phyloP scores from a whole-genome alignment of 768 basidiomycete species.

The Trametopsis cervina region DNA sequence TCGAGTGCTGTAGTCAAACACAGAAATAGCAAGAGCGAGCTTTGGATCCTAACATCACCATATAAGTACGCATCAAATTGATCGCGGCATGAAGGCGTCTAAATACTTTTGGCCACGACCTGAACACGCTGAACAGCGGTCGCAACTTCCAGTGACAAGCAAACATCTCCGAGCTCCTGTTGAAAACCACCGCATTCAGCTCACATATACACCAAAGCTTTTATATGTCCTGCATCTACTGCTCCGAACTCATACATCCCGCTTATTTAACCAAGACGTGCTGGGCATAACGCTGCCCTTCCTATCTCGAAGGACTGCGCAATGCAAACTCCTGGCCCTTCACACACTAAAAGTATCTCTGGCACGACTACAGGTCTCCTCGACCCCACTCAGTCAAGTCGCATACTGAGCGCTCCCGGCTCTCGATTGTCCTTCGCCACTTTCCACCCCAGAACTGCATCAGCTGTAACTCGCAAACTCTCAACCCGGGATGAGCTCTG shows the following conservation, averaged over 20 bases:
- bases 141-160: neutral
- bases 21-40: neutral
- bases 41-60: conserved; percentile 5
- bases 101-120: neutral
- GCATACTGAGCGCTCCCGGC: conserved; percentile 53
- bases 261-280: neutral
- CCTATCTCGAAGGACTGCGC: neutral
- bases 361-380: conserved; percentile 56
- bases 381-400: conserved; percentile 53
- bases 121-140: neutral
- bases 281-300: neutral
- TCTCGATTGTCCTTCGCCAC: conserved; percentile 64
- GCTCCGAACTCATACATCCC: neutral
- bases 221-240: neutral
- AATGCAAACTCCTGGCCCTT: conserved; percentile 1
- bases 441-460: conserved; percentile 65
- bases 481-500: conserved; percentile 40
- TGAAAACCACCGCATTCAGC: neutral
- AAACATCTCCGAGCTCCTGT: neutral
- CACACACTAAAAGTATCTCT: conserved; percentile 1
- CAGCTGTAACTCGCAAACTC: conserved; percentile 33
- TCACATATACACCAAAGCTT: neutral
- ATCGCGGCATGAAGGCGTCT: neutral
- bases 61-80: conserved; percentile 1
- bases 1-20: neutral